Percentiles rank a stretch among this genome's conserved stretches.
phyloP scores from a whole-genome alignment of 1,284 basidiomycete species.

The Apiotrichum domesticum region DNA sequence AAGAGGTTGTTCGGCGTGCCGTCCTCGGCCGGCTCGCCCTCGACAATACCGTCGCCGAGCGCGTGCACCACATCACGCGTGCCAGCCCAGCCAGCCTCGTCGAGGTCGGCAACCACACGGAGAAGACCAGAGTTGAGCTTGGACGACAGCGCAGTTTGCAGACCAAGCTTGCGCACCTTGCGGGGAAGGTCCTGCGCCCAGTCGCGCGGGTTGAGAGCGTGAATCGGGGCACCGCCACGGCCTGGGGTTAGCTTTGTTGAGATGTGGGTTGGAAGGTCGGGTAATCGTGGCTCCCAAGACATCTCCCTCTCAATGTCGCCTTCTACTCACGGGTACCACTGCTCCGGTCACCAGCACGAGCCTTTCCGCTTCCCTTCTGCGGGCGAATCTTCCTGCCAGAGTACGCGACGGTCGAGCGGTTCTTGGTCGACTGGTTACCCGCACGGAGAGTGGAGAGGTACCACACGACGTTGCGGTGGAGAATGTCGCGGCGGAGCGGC shows the following conservation, averaged over 20 bases:
- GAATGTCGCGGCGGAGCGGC: slow-evolving; percentile 80
- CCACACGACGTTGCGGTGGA: slow-evolving; percentile 87
- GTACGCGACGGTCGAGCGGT: slow-evolving; percentile 78
- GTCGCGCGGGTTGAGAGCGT: slow-evolving; percentile 83
- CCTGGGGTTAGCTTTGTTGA: slow-evolving; percentile 18
- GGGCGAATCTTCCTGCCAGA: slow-evolving; percentile 81
- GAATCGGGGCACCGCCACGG: slow-evolving; percentile 83
- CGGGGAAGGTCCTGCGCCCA: slow-evolving; percentile 83
- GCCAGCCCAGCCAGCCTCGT: slow-evolving; percentile 49
- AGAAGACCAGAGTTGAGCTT: slow-evolving; percentile 70
- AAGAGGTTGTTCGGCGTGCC: neutral
- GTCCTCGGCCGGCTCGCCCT: slow-evolving; percentile 1
- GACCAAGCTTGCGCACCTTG: slow-evolving; percentile 87
- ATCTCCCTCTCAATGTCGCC: too few species aligned
- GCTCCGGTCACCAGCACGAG: slow-evolving; percentile 81
- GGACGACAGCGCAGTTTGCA: slow-evolving; percentile 77
- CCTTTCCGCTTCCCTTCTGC: slow-evolving; percentile 87
- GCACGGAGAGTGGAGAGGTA: slow-evolving; percentile 81
- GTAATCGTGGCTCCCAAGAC: neutral
- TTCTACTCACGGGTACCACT: slow-evolving; percentile 65
- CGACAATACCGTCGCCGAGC: slow-evolving; percentile 42
- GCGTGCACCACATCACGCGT: slow-evolving; percentile 34
- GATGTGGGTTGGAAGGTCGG: neutral
- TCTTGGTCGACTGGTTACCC: slow-evolving; percentile 62
- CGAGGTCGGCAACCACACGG: slow-evolving; percentile 68